Base-by-base conservation (phyloP, 2,329 filamentous ascomycete genomes). In the Xylaria arbuscula region DNA sequence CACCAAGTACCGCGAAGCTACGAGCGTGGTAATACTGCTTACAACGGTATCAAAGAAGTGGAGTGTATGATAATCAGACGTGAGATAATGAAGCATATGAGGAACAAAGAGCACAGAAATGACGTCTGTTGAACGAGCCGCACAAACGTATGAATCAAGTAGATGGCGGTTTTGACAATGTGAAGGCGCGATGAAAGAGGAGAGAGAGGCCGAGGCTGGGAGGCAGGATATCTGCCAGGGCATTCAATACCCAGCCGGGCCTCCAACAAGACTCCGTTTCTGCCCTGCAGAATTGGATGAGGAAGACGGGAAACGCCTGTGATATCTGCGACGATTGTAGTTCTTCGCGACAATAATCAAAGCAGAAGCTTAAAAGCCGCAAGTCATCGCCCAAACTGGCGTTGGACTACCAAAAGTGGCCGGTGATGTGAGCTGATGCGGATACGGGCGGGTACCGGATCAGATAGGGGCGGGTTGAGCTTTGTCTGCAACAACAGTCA, bases 391-490 rank as follows among this genome's bases (percentile, higher is more conserved):
- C 9, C 17, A 24, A 51, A 24, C 24, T 17, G 17, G 15, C 6
- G 19, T 15, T n/a, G 1, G 11, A n/a, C 11, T 8, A 19, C n/a
- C 6, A 38, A 15, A 15, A 19, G 45, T 45, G 50, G 15, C 7
- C 34, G 28, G 28, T 2, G 28, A 38, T 19, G 24, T 47, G 9
- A 47, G 55, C 24, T 32, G 19, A 32, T 7, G 38, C 22, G 13
- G 11, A n/a, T 11, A n/a, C 22, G 8, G 15, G 32, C 28, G 36
- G 19, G 54, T 57, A 10, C 38, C 9, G 53, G 36, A 2, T 36
- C 28, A 40, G 15, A 57, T 57, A 67, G 54, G 65, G 54, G 48
- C 10, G 19, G 34, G 36, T 24, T 47, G 60, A 48, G 60, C 63
- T 63, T n/a, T 53, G 32, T 53, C 47, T 5, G 22, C 10, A 24